phyloP scores from a whole-genome alignment of 495 filamentous ascomycete species.

The Rostrohypoxylon terebratum region DNA sequence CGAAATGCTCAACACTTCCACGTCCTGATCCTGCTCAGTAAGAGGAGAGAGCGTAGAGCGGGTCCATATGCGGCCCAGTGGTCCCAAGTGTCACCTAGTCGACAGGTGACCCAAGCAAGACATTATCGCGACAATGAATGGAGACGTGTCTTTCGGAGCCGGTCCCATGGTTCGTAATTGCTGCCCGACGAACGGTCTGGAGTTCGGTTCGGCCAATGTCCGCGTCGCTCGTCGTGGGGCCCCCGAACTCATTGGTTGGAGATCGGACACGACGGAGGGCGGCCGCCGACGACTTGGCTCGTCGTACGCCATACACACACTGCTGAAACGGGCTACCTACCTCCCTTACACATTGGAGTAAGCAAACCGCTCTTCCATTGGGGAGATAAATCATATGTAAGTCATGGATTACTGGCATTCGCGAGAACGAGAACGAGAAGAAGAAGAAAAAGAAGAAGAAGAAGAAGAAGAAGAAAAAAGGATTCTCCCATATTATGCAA shows the following conservation, averaged over 20 bases:
- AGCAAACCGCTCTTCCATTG: background rate
- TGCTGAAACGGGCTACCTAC: no score
- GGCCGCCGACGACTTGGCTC: background rate
- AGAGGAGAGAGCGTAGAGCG: background rate
- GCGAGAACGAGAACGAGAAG: background rate
- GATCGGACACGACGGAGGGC: slow-evolving; percentile 12
- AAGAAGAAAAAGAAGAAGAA: slow-evolving; percentile 8
- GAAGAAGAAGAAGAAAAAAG: slow-evolving; percentile 12
- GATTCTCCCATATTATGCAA: slow-evolving; percentile 20
- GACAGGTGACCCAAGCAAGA: slow-evolving; percentile 14
- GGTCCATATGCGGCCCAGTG: slow-evolving; percentile 13
- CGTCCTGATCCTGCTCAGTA: background rate
- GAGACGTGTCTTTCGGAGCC: background rate
- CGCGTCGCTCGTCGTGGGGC: slow-evolving; percentile 35
- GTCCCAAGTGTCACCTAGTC: slow-evolving; percentile 11
- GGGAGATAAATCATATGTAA: background rate
- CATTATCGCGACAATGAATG: background rate
- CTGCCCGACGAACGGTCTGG: slow-evolving; percentile 13
- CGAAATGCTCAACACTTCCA: background rate
- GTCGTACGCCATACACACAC: no score
- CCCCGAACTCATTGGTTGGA: slow-evolving; percentile 28
- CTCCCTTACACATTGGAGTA: background rate
- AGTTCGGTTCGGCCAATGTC: slow-evolving; percentile 39
- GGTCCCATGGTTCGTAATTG: slow-evolving; percentile 19
- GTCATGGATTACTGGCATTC: background rate